These are phyloP conservation scores for Sporisorium iseilematis-ciliati DNA, from an alignment of 1,284 basidiomycete species.

Conservation along the genomic window DNA sequence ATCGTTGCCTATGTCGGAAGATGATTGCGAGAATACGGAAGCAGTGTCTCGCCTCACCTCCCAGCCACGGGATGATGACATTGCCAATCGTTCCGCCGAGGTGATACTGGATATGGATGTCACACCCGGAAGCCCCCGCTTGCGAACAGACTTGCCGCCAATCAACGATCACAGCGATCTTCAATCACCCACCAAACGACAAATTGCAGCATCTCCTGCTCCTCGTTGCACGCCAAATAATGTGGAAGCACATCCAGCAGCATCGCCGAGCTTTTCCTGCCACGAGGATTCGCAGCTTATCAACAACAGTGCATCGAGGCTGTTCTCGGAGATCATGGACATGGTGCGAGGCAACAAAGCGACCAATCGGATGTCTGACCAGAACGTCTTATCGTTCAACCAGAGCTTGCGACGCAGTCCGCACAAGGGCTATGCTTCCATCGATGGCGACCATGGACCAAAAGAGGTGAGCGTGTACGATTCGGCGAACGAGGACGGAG, in stretches of 20 bases:
- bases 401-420: slow-evolving; percentile 18
- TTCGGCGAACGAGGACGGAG: slow-evolving; percentile 1
- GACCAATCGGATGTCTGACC: slow-evolving; percentile 1
- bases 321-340: slow-evolving; percentile 43
- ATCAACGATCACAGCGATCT: slow-evolving; percentile 12
- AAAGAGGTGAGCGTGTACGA: slow-evolving; percentile 8
- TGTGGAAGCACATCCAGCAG: background rate
- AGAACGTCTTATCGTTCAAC: background rate
- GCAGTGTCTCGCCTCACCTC: background rate
- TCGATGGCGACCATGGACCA: slow-evolving; percentile 12
- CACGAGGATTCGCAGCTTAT: slow-evolving; percentile 9
- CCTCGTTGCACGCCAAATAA: background rate
- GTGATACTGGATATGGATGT: slow-evolving; percentile 31
- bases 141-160: background rate
- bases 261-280: slow-evolving; percentile 22
- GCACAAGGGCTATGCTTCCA: slow-evolving; percentile 16
- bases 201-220: too few species aligned
- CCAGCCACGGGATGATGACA: background rate
- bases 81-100: background rate
- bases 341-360: slow-evolving; percentile 17
- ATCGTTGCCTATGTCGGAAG: background rate
- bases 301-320: slow-evolving; percentile 18
- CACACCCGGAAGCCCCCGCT: slow-evolving; percentile 28
- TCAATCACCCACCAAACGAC: slow-evolving; percentile 31
- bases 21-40: background rate